Base-by-base conservation (phyloP, 257 asterid species). In the Solanum lycopersicoides region DNA sequence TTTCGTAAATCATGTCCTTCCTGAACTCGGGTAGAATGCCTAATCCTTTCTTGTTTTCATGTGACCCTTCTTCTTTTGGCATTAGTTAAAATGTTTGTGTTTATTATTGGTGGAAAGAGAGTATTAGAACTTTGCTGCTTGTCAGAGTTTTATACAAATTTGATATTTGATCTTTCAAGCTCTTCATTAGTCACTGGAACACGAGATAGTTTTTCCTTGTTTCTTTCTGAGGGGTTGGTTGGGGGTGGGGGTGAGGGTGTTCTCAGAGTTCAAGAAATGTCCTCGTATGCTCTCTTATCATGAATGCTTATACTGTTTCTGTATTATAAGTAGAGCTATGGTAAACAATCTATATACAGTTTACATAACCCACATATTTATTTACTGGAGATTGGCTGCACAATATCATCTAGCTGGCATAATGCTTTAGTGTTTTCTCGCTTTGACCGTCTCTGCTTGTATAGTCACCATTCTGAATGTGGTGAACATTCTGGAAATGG, bases 401-500 rank as follows among this genome's bases (percentile, higher is more conserved):
- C 41, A 45, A 44, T 79, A 44, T 79, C 37, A 79, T 79, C 42
- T 28, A 4, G 21, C n/a, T 3, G 25, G 41, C 65, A 16, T 16
- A 15, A 16, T 42, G 66, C 39, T 79, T 45, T 45, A 44, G 66
- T 44, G n/a, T 9, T 25, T 79, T 77, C 59, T 45, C 12, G 3
- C 41, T 28, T 34, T 12, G 30, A 71, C 21, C 30, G 4, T 56
- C 50, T 56, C 85, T 59, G 37, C 71, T 65, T 77, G 18, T 86
- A 59, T 39, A 84, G 88, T 83, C 92, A 87, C 93, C 94, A 89
- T 93, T 92, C 96, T 93, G 87, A 92, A 90, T 95, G 93, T 92
- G 95, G 96, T 92, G 94, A 91, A 89, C 89, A 90, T 93, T 91
- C 91, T 94, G 94, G 91, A 85, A 91, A 88, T 91, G 93, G 86